phyloP scores from a whole-genome alignment of 805 yeast species.

The Cyberlindnera amylophila region DNA sequence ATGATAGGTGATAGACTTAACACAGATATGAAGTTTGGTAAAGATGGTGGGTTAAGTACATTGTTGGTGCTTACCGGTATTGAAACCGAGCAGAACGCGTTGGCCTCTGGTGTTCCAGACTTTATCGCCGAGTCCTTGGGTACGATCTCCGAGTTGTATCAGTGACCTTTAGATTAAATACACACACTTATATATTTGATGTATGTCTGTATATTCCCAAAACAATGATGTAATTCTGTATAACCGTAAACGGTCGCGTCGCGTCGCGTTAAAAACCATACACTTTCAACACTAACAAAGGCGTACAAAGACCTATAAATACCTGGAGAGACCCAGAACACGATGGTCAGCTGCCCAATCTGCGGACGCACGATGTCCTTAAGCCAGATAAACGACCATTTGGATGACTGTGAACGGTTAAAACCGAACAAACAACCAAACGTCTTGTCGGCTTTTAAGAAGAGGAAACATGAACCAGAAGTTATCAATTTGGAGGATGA shows the following conservation, averaged over 20 bases:
- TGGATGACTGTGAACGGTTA: constrained; percentile 22
- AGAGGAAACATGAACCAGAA: constrained; percentile 6
- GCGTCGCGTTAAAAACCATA: too few species aligned
- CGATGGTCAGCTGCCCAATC: constrained; percentile 27
- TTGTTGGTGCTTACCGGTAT: constrained; percentile 89
- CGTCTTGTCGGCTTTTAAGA: constrained; percentile 6
- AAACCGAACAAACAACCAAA: constrained; percentile 3
- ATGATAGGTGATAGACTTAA: constrained; percentile 96
- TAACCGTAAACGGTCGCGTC: too few species aligned
- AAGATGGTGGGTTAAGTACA: constrained; percentile 81
- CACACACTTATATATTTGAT: too few species aligned
- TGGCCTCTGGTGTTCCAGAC: constrained; percentile 50
- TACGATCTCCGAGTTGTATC: constrained; percentile 59
- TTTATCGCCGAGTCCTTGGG: constrained; percentile 60
- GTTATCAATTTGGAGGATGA: constrained; percentile 18
- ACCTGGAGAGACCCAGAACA: too few species aligned
- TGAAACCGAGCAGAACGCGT: constrained; percentile 66
- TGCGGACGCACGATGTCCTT: constrained; percentile 20
- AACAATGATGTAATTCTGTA: too few species aligned
- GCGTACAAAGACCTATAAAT: too few species aligned
- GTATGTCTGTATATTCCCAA: neutral
- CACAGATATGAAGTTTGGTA: constrained; percentile 92
- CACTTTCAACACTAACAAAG: too few species aligned
- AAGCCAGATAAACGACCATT: constrained; percentile 21
- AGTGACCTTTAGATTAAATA: too few species aligned